Conservation (phyloP, 148 eudicot species). For the Diospyros kaki region DNA sequence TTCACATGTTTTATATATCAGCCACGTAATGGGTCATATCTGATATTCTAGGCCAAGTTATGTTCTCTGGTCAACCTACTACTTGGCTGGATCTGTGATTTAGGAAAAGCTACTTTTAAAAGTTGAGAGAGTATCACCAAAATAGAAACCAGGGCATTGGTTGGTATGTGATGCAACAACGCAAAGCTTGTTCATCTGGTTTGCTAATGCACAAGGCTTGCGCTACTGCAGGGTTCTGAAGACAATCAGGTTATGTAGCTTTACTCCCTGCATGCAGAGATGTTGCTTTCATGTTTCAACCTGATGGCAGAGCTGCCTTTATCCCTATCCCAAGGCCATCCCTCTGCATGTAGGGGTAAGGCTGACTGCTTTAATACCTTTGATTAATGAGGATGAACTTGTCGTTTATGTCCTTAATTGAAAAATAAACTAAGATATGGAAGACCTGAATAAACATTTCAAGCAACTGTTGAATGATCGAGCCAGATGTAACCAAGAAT, state of each 20-base stretch:
- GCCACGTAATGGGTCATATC: neutral
- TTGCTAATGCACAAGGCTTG: too few relatives aligned
- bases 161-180: neutral
- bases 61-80: neutral
- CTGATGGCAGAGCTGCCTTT: neutral
- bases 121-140: neutral
- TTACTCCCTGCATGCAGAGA: too few relatives aligned
- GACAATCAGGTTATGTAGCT: too few relatives aligned
- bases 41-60: neutral
- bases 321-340: neutral
- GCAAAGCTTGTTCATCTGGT: too few relatives aligned
- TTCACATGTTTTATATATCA: neutral
- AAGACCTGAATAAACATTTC: neutral
- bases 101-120: neutral
- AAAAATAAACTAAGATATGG: neutral
- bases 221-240: too few relatives aligned
- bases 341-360: neutral
- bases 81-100: neutral
- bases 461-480: neutral
- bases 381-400: neutral
- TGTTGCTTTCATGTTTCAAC: neutral
- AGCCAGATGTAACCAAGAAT: neutral
- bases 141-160: neutral
- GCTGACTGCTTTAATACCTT: neutral
- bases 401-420: neutral